Evolutionary conservation across 2,329 filamentous ascomycete genomes (phyloP), one percentile per base, ranked within the genome.

Genomic region (Penicillium sp.): DNA sequence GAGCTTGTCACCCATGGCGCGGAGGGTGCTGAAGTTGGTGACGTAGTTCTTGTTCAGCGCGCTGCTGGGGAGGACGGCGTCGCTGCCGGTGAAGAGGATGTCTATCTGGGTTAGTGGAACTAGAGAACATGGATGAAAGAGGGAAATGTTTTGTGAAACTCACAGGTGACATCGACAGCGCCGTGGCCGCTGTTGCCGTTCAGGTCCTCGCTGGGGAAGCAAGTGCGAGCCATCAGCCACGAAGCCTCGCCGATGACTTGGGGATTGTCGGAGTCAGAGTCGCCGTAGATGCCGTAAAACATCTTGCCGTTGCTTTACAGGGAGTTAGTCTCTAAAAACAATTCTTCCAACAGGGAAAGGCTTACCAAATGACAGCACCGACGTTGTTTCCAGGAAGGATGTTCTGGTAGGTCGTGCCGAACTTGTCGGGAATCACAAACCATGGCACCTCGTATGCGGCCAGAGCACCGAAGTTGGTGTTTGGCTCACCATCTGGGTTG

Each of bases 271-370:
- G 69, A 68, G 53, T 73, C 64, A 6, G 70, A 62, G 47, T 73
- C 71, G 3, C 71, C 71, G n/a, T 68, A 67, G 31, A 73, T 71
- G 1, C 71, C 71, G 43, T 73, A 73, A 56, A 70, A 73, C 69
- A 73, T 73, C 6, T 73, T 70, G 9, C 68, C 67, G 16, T 70
- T 55, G 37, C 71, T 73, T 33, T 9, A 41, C 16, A 19, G 33
- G 7, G 4, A 11, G 37, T 54, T 2, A 33, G 18, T 44, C 11
- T 33, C 6, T 16, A 2, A 5, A 9, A 22, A 3, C 10, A 11
- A 14, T 27, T 14, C 9, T n/a, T 6, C 4, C 3, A n/a, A 27
- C 2, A 10, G 35, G 19, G 24, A 18, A 3, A 5, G 36, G 14
- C 60, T 39, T 59, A 71, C 70, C 70, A 73, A 31, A 73, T 72